These are phyloP conservation scores for Saccharomyces hybrid DNA, from an alignment of 1,139 yeast genomes.

Conservation along the genomic window DNA sequence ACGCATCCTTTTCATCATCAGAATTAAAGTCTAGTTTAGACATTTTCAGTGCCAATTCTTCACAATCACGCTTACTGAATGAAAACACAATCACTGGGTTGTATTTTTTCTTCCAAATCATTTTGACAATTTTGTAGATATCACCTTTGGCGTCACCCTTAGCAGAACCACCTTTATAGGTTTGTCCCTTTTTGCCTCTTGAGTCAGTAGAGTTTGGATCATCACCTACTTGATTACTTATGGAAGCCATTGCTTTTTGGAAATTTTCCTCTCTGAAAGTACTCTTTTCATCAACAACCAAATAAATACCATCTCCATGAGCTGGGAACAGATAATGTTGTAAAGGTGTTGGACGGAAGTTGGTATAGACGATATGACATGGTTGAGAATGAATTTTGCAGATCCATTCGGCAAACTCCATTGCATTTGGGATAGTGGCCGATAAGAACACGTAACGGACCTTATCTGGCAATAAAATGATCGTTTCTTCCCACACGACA, in stretches of 20 bases:
- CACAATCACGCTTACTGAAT: slow-evolving; percentile 95
- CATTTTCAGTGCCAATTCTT: slow-evolving; percentile 87
- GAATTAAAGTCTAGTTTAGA: slow-evolving; percentile 88
- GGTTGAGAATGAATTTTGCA: slow-evolving; percentile 93
- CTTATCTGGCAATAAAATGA: slow-evolving; percentile 89
- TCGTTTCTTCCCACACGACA: slow-evolving; percentile 99
- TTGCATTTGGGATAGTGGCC: slow-evolving; percentile 97
- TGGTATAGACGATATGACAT: slow-evolving; percentile 97
- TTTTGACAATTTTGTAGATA: slow-evolving; percentile 91
- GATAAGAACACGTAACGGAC: slow-evolving; percentile 82
- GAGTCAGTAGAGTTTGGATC: slow-evolving; percentile 58
- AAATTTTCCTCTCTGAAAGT: slow-evolving; percentile 94
- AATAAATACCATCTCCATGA: slow-evolving; percentile 93
- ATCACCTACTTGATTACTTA: slow-evolving; percentile 75
- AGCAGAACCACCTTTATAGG: slow-evolving; percentile 72
- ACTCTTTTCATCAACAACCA: slow-evolving; percentile 96
- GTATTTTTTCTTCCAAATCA: slow-evolving; percentile 93
- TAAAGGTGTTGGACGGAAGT: slow-evolving; percentile 96
- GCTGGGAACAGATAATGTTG: slow-evolving; percentile 97
- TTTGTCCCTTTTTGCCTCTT: slow-evolving; percentile 71
- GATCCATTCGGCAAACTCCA: slow-evolving; percentile 98
- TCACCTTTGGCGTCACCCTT: slow-evolving; percentile 80
- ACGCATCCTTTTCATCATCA: slow-evolving; percentile 85
- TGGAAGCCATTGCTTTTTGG: slow-evolving; percentile 96
- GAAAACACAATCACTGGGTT: slow-evolving; percentile 98